A percentile compares a stretch with the other conserved stretches of the same genome.
phyloP scores from a whole-genome alignment of 129 eudicot genomes.

The Chrysanthemum lavandulifolium region DNA sequence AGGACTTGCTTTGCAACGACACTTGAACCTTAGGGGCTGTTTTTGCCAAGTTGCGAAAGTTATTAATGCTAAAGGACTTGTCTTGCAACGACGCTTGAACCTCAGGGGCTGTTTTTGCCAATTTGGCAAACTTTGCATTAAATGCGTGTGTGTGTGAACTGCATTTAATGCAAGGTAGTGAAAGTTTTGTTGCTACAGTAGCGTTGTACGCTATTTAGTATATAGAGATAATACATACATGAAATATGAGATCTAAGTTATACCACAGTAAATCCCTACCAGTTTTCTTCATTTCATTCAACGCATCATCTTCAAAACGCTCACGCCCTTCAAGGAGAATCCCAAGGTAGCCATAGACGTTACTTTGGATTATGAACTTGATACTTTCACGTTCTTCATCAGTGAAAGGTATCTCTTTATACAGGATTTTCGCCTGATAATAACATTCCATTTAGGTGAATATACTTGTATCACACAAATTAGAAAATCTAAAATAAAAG shows the following conservation, averaged over 20 bases:
- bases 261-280: constrained; percentile 33
- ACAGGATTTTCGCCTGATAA: constrained; percentile 79
- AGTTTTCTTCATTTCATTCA: constrained; percentile 33
- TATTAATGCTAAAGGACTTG: too few relatives aligned
- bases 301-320: constrained; percentile 90
- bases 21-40: too few relatives aligned
- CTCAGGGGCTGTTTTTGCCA: too few relatives aligned
- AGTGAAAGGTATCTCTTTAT: constrained; percentile 73
- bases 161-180: too few relatives aligned
- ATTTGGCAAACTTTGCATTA: too few relatives aligned
- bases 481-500: constrained; percentile 2
- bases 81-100: too few relatives aligned
- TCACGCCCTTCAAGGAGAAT: constrained; percentile 96
- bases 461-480: not conserved
- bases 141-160: too few relatives aligned
- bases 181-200: too few relatives aligned
- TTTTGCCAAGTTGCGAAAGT: too few relatives aligned
- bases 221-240: too few relatives aligned
- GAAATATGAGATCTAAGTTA: not conserved
- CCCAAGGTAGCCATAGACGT: constrained; percentile 83
- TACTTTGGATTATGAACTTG: constrained; percentile 74
- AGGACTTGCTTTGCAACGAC: too few relatives aligned
- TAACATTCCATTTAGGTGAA: constrained; percentile 18
- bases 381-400: constrained; percentile 87
- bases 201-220: too few relatives aligned